Evolutionary conservation across 225 moss, liverwort and hornwort species (phyloP), one percentile per base, ranked within the genome.

Genomic region (Asterella californica): DNA sequence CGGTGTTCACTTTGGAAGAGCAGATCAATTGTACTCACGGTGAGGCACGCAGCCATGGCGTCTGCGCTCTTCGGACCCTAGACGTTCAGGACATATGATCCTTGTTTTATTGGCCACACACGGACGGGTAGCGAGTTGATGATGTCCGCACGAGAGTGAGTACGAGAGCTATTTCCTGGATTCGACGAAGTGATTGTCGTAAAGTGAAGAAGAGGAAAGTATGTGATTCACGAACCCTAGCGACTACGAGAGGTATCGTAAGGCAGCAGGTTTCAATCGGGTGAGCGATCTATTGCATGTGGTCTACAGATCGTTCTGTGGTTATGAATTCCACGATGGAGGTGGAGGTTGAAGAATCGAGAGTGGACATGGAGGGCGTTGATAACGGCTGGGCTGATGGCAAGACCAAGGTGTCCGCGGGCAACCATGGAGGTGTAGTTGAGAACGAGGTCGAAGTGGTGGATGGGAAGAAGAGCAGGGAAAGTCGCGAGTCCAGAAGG

Each of bases 401-500:
- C 11, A 77, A 77, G 75, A 80, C 45, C 76, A 86, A 83, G 76
- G 74, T 53, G n/a, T 66, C 81, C 37, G 32, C 18, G 17, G 87
- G 81, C n/a, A 50, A 57, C 25, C 66, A 48, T 21, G 83, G 54
- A 50, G 82, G 42, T 55, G 71, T 42, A 42, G 70, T 24, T 4
- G 48, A 59, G 17, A 45, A 42, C 18, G 50, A 70, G 1, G 53
- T 34, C 18, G 72, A 74, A 46, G 60, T 62, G 5, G 29, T n/a
- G 42, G 73, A 73, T 27, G 72, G 25, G 2, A 47, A 38, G 42
- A 80, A 80, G 62, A n/a, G 60, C 57, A 80, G 37, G 50, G 80
- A 72, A 55, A 72, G 46, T 22, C 69, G 71, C 25, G 72, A 80
- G 46, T 48, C 72, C 15, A 72, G 80, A 47, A 60, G 57, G 47